Evolutionary conservation across 2,329 filamentous ascomycete species (phyloP).

Genomic region (Microdochium trichocladiopsis): DNA sequence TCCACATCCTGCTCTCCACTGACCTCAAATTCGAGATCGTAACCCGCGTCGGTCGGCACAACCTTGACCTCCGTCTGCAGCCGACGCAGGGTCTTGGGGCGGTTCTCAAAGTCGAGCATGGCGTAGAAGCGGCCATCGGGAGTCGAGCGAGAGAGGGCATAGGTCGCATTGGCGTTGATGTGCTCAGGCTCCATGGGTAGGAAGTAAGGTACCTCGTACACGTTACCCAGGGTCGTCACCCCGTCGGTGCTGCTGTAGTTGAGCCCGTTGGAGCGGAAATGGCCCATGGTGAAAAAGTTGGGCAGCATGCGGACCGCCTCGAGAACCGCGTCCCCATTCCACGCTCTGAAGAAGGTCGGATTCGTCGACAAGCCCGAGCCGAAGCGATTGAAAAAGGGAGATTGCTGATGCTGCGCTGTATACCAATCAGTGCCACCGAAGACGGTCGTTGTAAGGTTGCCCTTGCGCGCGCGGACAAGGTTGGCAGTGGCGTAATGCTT

Average conservation of each 20-base stretch:
- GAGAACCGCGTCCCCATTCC: slow-evolving; percentile 7
- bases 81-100: slow-evolving; percentile 8
- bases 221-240: slow-evolving; percentile 4
- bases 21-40: slow-evolving; percentile 8
- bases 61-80: slow-evolving; percentile 8
- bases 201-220: slow-evolving; percentile 10
- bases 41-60: slow-evolving; percentile 5
- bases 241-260: not conserved
- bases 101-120: slow-evolving; percentile 9
- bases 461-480: slow-evolving; percentile 6
- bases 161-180: slow-evolving; percentile 5
- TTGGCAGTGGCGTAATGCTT: slow-evolving; percentile 6
- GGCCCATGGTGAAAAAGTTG: slow-evolving; percentile 12
- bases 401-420: slow-evolving; percentile 3
- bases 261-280: slow-evolving; percentile 10
- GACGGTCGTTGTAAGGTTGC: slow-evolving; percentile 6
- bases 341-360: slow-evolving; percentile 10
- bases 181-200: slow-evolving; percentile 8
- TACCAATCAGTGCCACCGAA: slow-evolving; percentile 11
- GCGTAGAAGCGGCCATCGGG: slow-evolving; percentile 10
- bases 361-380: slow-evolving; percentile 10
- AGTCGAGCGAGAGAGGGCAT: slow-evolving; percentile 6
- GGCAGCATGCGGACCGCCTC: slow-evolving; percentile 9
- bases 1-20: slow-evolving; percentile 10
- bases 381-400: slow-evolving; percentile 8